A percentile compares a stretch with the other conserved stretches of the same genome.
Conservation (phyloP, 768 basidiomycete genomes). For the Neoboletus subvelutipes region DNA sequence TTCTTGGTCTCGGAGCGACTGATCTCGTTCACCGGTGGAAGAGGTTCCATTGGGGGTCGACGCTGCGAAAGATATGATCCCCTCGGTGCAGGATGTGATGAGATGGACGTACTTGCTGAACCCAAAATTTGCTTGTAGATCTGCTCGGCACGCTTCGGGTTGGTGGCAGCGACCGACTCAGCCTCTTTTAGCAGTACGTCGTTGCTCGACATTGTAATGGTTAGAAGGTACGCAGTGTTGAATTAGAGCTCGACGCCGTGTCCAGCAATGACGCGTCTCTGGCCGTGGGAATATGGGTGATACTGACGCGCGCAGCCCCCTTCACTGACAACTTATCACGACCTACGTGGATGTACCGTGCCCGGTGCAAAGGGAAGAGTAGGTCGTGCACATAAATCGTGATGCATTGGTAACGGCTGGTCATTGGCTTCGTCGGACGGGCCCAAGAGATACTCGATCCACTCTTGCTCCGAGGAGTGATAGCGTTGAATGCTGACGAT, state of each 20-base stretch:
- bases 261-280: conserved; percentile 26
- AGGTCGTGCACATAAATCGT: too few species aligned
- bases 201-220: conserved; percentile 25
- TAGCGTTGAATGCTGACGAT: too few species aligned
- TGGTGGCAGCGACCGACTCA: conserved; percentile 39
- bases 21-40: conserved; percentile 46
- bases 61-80: conserved; percentile 15
- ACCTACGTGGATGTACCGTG: too few species aligned
- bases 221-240: neutral
- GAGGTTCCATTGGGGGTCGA: conserved; percentile 36
- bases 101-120: conserved; percentile 32
- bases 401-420: too few species aligned
- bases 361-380: too few species aligned
- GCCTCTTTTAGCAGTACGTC: conserved; percentile 46
- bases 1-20: conserved; percentile 77
- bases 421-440: too few species aligned
- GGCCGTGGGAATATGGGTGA: conserved; percentile 20
- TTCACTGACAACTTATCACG: too few species aligned
- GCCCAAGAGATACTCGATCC: too few species aligned
- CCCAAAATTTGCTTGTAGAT: conserved; percentile 73
- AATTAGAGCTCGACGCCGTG: neutral
- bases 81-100: neutral
- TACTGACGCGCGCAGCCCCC: too few species aligned
- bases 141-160: conserved; percentile 64
- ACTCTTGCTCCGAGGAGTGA: too few species aligned